Percentiles rank a stretch among this genome's conserved stretches.
phyloP scores from a whole-genome alignment of 345 rosid genomes.

The Schrenkiella parvula region DNA sequence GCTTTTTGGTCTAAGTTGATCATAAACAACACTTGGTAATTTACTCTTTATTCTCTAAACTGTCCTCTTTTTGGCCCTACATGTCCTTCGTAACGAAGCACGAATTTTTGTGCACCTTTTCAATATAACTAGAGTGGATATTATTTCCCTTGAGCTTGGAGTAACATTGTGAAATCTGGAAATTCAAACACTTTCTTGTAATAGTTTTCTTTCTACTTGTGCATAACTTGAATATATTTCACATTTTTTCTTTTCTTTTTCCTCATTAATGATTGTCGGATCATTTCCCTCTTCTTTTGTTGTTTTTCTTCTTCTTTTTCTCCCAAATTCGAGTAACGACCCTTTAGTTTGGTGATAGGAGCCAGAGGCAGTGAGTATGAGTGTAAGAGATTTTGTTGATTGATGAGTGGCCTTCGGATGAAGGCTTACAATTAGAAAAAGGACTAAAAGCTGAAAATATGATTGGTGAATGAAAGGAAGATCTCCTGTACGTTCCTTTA shows the following conservation, averaged over 20 bases:
- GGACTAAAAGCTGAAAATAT: slow-evolving; percentile 18
- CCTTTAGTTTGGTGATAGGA: background rate
- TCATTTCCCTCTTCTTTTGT: background rate
- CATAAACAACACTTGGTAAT: slow-evolving; percentile 5
- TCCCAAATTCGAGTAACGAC: background rate
- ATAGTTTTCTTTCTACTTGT: background rate
- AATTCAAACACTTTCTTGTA: background rate
- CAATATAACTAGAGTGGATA: background rate
- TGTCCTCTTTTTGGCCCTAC: slow-evolving; percentile 24
- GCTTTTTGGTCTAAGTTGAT: background rate
- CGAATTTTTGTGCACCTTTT: background rate
- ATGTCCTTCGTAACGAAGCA: slow-evolving; percentile 6
- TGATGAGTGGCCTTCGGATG: background rate
- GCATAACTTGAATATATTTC: background rate
- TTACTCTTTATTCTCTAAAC: slow-evolving; percentile 12
- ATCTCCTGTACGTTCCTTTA: background rate
- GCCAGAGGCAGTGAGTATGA: slow-evolving; percentile 14
- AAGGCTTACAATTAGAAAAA: background rate
- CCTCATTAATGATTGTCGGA: background rate
- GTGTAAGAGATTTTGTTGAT: background rate
- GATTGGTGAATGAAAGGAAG: slow-evolving; percentile 12
- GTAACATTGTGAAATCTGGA: background rate
- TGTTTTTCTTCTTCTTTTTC: too few relatives aligned
- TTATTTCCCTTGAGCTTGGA: background rate
- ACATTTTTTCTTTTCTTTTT: background rate